Evolutionary conservation across 2,329 filamentous ascomycete genomes (phyloP).

Genomic region (Chaetomiaceae sp.): DNA sequence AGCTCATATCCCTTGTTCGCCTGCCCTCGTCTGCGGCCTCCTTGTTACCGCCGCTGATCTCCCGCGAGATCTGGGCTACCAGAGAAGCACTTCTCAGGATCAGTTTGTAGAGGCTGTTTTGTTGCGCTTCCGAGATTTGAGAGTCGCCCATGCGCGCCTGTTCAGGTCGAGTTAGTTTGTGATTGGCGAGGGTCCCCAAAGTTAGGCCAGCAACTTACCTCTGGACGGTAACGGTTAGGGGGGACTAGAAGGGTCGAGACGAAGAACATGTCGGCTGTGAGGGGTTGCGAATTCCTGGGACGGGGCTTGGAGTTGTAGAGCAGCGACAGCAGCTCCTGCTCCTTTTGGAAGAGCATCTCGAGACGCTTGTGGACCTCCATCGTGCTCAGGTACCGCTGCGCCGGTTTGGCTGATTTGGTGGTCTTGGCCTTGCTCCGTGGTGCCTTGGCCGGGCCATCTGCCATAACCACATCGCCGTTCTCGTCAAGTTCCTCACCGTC

Average conservation of each 20-base stretch:
- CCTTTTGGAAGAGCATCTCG: slow-evolving; percentile 75
- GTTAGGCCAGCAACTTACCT: no score
- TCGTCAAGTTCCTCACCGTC: slow-evolving; percentile 47
- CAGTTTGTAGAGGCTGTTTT: slow-evolving; percentile 81
- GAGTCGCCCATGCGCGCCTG: slow-evolving; percentile 69
- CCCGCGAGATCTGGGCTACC: slow-evolving; percentile 68
- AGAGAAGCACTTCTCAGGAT: slow-evolving; percentile 72
- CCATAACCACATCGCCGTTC: slow-evolving; percentile 55
- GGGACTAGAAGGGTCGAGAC: slow-evolving; percentile 80
- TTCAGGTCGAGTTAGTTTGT: no score
- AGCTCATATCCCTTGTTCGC: slow-evolving; percentile 58
- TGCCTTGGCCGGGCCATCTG: slow-evolving; percentile 40
- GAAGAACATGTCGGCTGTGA: slow-evolving; percentile 92
- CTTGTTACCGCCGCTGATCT: slow-evolving; percentile 49
- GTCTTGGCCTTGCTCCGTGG: slow-evolving; percentile 29
- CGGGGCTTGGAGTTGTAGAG: slow-evolving; percentile 73
- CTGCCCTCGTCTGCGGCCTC: slow-evolving; percentile 33
- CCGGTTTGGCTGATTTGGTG: slow-evolving; percentile 28
- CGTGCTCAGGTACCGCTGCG: slow-evolving; percentile 73
- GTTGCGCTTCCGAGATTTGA: slow-evolving; percentile 79
- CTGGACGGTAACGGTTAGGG: slow-evolving; percentile 85
- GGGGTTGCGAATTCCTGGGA: slow-evolving; percentile 49
- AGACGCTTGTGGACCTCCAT: slow-evolving; percentile 79
- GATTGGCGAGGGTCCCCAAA: no score
- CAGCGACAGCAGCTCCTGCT: slow-evolving; percentile 77